Conservation (phyloP, 805 yeast genomes). For the Kuraishia hungarica region DNA sequence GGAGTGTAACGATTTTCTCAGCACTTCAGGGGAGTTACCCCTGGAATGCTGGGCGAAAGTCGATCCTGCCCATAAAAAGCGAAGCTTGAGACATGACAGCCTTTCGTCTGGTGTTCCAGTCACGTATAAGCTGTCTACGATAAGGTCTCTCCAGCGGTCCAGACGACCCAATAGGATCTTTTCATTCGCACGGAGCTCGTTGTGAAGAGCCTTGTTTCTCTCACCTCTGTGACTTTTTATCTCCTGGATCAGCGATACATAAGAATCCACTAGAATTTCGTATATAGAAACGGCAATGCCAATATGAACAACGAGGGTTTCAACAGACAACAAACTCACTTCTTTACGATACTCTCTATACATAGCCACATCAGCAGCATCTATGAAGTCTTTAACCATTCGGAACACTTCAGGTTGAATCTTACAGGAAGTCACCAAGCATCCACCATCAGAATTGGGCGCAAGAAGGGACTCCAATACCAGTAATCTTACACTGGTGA, state of each 20-base stretch:
- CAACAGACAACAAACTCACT: neutral
- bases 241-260: constrained; percentile 21
- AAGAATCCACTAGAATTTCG: constrained; percentile 36
- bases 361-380: constrained; percentile 17
- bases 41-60: constrained; percentile 33
- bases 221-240: constrained; percentile 13
- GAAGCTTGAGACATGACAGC: constrained; percentile 13
- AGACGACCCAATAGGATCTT: constrained; percentile 32
- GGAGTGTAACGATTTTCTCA: constrained; percentile 17
- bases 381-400: constrained; percentile 14
- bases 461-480: constrained; percentile 16
- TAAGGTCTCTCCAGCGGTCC: constrained; percentile 35
- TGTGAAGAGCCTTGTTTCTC: constrained; percentile 8
- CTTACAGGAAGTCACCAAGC: constrained; percentile 16
- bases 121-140: constrained; percentile 19
- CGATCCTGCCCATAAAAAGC: constrained; percentile 42
- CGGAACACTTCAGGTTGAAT: constrained; percentile 11
- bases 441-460: constrained; percentile 9
- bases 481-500: constrained; percentile 18
- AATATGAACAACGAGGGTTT: constrained; percentile 1
- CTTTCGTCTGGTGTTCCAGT: neutral
- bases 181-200: constrained; percentile 28
- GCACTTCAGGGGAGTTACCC: constrained; percentile 21
- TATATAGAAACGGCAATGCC: constrained; percentile 25
- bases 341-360: constrained; percentile 3